These are phyloP conservation scores for Deinandra increscens DNA, from an alignment of 129 eudicot genomes.

Conservation along the genomic window DNA sequence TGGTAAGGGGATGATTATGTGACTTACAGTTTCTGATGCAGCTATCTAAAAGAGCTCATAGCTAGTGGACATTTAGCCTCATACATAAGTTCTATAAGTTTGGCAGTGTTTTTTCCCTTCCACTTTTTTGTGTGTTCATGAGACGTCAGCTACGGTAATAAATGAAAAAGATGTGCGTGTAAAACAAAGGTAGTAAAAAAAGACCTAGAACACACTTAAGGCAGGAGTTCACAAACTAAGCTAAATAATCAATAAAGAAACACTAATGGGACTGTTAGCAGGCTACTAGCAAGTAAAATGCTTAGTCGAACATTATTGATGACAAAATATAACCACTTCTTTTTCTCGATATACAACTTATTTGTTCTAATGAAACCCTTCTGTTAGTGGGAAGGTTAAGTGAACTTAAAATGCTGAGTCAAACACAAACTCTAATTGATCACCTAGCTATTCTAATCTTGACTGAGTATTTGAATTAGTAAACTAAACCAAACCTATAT, in stretches of 20 bases:
- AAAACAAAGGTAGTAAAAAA: not conserved
- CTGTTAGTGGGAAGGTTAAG: not conserved
- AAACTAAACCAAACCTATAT: no score
- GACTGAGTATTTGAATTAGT: no score
- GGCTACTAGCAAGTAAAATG: not conserved
- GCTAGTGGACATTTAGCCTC: not conserved
- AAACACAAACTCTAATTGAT: no score
- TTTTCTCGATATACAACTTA: not conserved
- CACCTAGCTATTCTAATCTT: no score
- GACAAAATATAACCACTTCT: not conserved
- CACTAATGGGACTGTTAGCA: slow-evolving; percentile 7
- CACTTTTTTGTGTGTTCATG: not conserved
- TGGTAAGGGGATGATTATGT: slow-evolving; percentile 1
- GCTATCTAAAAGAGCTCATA: slow-evolving; percentile 8
- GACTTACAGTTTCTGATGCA: slow-evolving; percentile 5
- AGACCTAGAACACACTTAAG: not conserved
- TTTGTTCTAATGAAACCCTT: not conserved
- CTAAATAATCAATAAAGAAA: not conserved
- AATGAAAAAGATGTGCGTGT: not conserved
- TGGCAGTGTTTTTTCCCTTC: not conserved
- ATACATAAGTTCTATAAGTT: not conserved
- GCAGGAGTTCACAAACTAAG: slow-evolving; percentile 11
- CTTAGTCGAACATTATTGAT: not conserved
- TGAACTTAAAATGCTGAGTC: no score
- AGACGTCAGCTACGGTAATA: not conserved